Conservation (phyloP, 345 rosid genomes). For the Isatis tinctoria region DNA sequence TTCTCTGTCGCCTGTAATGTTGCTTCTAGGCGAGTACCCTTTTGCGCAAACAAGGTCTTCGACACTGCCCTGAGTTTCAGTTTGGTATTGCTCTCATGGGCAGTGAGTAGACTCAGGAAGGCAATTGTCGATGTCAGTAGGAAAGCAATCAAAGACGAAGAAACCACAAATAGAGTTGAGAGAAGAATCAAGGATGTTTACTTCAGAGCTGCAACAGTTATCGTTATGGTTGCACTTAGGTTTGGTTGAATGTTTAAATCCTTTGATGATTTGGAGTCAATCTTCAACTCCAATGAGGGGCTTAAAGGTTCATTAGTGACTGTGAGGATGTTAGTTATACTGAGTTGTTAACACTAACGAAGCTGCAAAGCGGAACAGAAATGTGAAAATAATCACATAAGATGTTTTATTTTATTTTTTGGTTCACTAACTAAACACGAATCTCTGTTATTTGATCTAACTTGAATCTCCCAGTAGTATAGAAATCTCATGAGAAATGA, state of each 20-base stretch:
- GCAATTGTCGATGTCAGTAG: constrained; percentile 39
- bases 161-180: constrained; percentile 44
- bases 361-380: not conserved
- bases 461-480: no score
- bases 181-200: constrained; percentile 56
- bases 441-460: no score
- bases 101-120: constrained; percentile 53
- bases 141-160: constrained; percentile 53
- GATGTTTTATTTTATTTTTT: not conserved
- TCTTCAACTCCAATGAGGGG: constrained; percentile 14
- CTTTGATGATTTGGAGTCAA: constrained; percentile 2
- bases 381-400: not conserved
- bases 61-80: constrained; percentile 55
- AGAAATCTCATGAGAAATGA: no score
- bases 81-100: constrained; percentile 73
- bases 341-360: not conserved
- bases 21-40: constrained; percentile 48
- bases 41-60: constrained; percentile 47
- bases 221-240: constrained; percentile 50
- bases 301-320: not conserved
- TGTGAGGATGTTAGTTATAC: not conserved
- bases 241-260: not conserved
- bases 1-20: constrained; percentile 49
- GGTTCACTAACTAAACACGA: not conserved
- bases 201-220: constrained; percentile 58